Evolutionary conservation across 139 green algal species (phyloP).

Genomic region (Ettlia oleoabundans): DNA sequence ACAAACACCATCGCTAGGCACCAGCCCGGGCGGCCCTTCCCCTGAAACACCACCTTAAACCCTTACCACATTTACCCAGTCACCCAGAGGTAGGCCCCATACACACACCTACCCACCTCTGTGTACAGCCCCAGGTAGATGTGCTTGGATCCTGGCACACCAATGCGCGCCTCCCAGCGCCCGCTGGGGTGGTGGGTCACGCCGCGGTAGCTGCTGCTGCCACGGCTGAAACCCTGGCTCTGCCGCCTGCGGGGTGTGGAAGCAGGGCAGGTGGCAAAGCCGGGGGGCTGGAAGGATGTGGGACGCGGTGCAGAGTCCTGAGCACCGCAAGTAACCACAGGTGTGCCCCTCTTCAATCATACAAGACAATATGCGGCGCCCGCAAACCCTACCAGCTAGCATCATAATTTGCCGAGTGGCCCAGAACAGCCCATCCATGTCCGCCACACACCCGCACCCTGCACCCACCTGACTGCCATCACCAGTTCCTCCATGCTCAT

Average conservation of each 20-base stretch:
- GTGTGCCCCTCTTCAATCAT: too few species aligned
- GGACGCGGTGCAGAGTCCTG: too few species aligned
- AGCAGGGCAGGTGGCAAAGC: too few species aligned
- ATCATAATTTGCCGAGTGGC: too few species aligned
- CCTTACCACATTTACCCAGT: slow-evolving; percentile 42
- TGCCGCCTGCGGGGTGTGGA: background rate
- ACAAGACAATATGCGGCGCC: too few species aligned
- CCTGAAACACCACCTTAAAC: slow-evolving; percentile 56
- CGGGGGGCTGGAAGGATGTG: background rate
- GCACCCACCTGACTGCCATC: slow-evolving; percentile 88
- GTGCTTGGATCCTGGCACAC: slow-evolving; percentile 88
- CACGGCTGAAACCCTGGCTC: slow-evolving; percentile 89
- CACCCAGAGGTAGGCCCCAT: background rate
- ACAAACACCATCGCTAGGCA: too few species aligned
- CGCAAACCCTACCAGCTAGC: too few species aligned
- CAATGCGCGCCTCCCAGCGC: slow-evolving; percentile 89
- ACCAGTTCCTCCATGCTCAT: slow-evolving; percentile 91
- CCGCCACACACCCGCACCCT: background rate
- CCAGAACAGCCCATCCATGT: too few species aligned
- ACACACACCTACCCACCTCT: slow-evolving; percentile 40
- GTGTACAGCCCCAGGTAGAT: slow-evolving; percentile 87
- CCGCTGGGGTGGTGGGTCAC: slow-evolving; percentile 85
- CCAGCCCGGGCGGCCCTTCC: too few species aligned
- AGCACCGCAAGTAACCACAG: too few species aligned
- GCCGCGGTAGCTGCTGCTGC: slow-evolving; percentile 78